Evolutionary conservation across 805 yeast species (phyloP).

Genomic region (Tetrapisispora nanseiensis): DNA sequence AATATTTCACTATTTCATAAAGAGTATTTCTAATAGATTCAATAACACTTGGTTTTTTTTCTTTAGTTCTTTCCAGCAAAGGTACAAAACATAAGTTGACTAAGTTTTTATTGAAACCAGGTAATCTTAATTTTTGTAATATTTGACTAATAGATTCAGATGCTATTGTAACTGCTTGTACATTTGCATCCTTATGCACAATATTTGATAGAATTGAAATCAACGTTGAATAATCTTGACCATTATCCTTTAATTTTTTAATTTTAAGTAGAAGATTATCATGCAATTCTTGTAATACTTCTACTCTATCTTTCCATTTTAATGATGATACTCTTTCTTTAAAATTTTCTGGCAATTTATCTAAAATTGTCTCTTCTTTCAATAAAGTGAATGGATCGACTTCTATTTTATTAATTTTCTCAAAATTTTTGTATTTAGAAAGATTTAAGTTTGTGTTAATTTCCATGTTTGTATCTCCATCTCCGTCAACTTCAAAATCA

Average conservation of each 20-base stretch:
- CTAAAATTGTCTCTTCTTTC: constrained; percentile 58
- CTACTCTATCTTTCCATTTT: constrained; percentile 91
- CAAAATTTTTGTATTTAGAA: neutral
- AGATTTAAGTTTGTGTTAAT: neutral
- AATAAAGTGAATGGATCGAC: constrained; percentile 63
- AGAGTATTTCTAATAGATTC: constrained; percentile 61
- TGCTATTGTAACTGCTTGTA: constrained; percentile 74
- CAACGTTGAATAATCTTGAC: constrained; percentile 58
- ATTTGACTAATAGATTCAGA: constrained; percentile 53
- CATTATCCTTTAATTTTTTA: constrained; percentile 36
- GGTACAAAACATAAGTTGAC: constrained; percentile 42
- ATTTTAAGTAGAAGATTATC: constrained; percentile 41
- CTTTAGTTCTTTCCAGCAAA: constrained; percentile 74
- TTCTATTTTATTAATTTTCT: neutral
- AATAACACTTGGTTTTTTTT: constrained; percentile 69
- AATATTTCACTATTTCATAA: constrained; percentile 42
- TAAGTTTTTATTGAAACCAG: constrained; percentile 44
- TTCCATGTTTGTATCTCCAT: constrained; percentile 31
- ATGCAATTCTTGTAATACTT: constrained; percentile 55
- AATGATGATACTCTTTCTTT: constrained; percentile 43
- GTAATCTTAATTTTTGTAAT: constrained; percentile 53
- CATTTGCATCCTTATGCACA: constrained; percentile 71
- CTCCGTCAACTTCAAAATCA: constrained; percentile 25
- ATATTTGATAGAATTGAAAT: constrained; percentile 57
- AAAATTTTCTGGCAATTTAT: constrained; percentile 58